A percentile compares a stretch with the other conserved stretches of the same genome.
These are phyloP conservation scores for Lanmaoa rubissima DNA, from an alignment of 768 basidiomycete species.

Conservation along the genomic window DNA sequence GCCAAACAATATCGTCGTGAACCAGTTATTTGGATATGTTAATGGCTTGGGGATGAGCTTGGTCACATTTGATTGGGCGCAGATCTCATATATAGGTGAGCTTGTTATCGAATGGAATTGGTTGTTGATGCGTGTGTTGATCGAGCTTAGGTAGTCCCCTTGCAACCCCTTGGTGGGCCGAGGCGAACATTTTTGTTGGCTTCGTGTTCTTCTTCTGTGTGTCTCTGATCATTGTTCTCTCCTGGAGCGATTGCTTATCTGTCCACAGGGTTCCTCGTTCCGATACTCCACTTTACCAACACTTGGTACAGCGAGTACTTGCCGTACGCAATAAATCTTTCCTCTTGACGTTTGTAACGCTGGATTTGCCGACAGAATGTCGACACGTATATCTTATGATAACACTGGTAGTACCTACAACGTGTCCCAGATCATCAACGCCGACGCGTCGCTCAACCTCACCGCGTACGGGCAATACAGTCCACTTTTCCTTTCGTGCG, in stretches of 20 bases:
- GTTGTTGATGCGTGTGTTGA: not conserved
- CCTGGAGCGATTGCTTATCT: conserved; percentile 52
- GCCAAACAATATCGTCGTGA: conserved; percentile 65
- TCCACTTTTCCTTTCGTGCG: conserved; percentile 56
- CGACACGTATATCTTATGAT: conserved; percentile 63
- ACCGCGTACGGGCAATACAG: conserved; percentile 55
- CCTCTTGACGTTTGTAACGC: not conserved
- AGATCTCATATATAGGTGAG: conserved; percentile 43
- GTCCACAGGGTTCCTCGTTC: conserved; percentile 50
- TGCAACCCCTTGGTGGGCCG: conserved; percentile 81
- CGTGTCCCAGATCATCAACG: conserved; percentile 52
- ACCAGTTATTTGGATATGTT: conserved; percentile 70
- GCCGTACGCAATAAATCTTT: conserved; percentile 39
- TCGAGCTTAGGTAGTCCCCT: conserved; percentile 45
- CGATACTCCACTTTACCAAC: conserved; percentile 68
- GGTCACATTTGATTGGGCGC: conserved; percentile 81
- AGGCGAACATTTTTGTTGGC: conserved; percentile 62
- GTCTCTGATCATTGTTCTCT: conserved; percentile 35
- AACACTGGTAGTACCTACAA: conserved; percentile 60
- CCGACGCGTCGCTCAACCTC: conserved; percentile 54
- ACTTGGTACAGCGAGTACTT: conserved; percentile 56
- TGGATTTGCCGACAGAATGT: conserved; percentile 40
- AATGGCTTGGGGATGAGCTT: conserved; percentile 63
- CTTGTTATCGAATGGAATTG: not conserved
- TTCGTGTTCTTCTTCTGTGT: conserved; percentile 70